Evolutionary conservation across 1,139 yeast species (phyloP).

Genomic region (Zygosaccharomyces pseudobailii): DNA sequence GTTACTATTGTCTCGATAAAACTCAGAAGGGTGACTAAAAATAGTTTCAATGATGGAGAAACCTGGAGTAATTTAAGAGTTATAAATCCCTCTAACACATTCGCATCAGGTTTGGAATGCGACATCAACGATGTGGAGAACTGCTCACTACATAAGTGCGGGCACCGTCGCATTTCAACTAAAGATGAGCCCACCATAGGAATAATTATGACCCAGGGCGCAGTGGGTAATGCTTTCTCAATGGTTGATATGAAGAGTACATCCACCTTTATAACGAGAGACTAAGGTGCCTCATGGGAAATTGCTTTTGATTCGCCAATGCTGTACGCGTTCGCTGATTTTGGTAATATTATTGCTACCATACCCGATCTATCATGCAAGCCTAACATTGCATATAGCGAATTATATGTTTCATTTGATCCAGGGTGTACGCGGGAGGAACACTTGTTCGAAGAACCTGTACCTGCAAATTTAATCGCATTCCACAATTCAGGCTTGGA

Average conservation of each 20-base stretch:
- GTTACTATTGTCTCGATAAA: too few species aligned
- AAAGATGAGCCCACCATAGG: slow-evolving; percentile 69
- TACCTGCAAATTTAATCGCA: slow-evolving; percentile 45
- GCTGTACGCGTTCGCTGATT: slow-evolving; percentile 66
- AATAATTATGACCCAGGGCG: slow-evolving; percentile 57
- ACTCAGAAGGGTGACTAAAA: slow-evolving; percentile 33
- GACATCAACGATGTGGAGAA: slow-evolving; percentile 57
- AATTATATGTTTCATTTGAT: slow-evolving; percentile 60
- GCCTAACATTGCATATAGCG: slow-evolving; percentile 3
- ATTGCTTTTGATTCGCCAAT: slow-evolving; percentile 52
- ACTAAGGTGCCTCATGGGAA: slow-evolving; percentile 75
- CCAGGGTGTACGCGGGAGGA: slow-evolving; percentile 67
- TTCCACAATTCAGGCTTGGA: slow-evolving; percentile 70
- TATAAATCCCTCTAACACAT: slow-evolving; percentile 35
- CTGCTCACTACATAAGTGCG: slow-evolving; percentile 15
- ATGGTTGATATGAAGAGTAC: slow-evolving; percentile 25
- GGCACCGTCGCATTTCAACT: slow-evolving; percentile 11
- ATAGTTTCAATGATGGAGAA: slow-evolving; percentile 61
- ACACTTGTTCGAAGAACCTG: slow-evolving; percentile 42
- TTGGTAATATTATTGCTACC: slow-evolving; percentile 71
- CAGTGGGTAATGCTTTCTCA: slow-evolving; percentile 40
- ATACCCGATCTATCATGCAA: slow-evolving; percentile 30
- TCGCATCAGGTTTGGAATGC: slow-evolving; percentile 50
- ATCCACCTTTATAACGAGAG: slow-evolving; percentile 60
- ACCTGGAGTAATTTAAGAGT: slow-evolving; percentile 55